Base-by-base conservation (phyloP, 1,139 yeast species). In the Hyphopichia pseudoburtonii region DNA sequence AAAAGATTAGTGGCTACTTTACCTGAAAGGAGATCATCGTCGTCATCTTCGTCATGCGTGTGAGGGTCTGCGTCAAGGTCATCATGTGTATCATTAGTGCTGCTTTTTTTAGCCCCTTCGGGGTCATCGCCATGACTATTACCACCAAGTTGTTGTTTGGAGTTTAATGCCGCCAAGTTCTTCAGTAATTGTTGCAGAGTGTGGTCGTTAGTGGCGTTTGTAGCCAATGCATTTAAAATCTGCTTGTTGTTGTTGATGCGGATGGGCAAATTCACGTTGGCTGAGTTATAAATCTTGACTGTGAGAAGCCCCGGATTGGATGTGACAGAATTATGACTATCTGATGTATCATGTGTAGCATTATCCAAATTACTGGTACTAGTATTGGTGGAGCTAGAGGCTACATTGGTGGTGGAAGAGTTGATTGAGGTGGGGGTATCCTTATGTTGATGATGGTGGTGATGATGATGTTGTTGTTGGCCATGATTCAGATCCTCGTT, bases 241-340 rank as follows among this genome's bases (percentile, higher is more conserved):
- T 70, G 77, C 51, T 72, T 73, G 49, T 73, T 73, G 45, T 77
- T 76, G 48, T 71, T 71, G 53, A 70, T 70, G 40, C 71, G 72
- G 26, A 81, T 79, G 4, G 95, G 94, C 31, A 86, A 67, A 37
- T 73, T 71, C 40, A 85, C 64, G 37, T 79, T 74, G 39, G 73
- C 66, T 6, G 87, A 83, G 27, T 75, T 73, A 53, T 83, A 81
- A 23, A 86, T 73, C 46, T 84, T 82, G 19, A 86, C 84, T 0
- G 86, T 81, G 38, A 86, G 67, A 21, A 85, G 60, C 0, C 94
- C 95, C 0, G 94, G 92, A 36, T 62, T 60, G 15, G 60, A n/a
- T n/a, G n/a, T n/a, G n/a, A n/a, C n/a, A n/a, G n/a, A n/a, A n/a
- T n/a, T n/a, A n/a, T n/a, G n/a, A n/a, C n/a, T n/a, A n/a, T n/a